These are phyloP conservation scores for Leptodontidium sp. DNA, from an alignment of 2,329 filamentous ascomycete genomes.

Conservation along the genomic window DNA sequence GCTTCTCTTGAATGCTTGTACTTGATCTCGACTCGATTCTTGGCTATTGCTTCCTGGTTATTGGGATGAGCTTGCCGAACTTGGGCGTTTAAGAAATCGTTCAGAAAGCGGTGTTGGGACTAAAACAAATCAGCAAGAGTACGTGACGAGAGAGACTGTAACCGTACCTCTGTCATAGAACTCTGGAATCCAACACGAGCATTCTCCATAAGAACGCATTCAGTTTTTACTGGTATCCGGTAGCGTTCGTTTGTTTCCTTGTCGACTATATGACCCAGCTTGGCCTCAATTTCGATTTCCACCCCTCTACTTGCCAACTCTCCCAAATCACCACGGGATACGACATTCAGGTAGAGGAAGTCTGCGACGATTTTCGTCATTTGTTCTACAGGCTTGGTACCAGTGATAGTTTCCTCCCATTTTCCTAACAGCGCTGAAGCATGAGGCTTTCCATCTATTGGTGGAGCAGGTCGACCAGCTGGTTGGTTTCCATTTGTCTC, in stretches of 20 bases:
- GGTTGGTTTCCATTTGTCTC: slow-evolving; percentile 42
- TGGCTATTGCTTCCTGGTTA: slow-evolving; percentile 49
- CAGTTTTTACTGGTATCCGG: slow-evolving; percentile 70
- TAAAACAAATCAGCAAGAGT: slow-evolving; percentile 48
- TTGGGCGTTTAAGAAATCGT: slow-evolving; percentile 81
- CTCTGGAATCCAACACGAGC: slow-evolving; percentile 78
- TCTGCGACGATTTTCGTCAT: slow-evolving; percentile 80
- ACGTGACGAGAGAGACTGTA: neutral
- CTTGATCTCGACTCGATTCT: slow-evolving; percentile 67
- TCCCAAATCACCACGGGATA: slow-evolving; percentile 70
- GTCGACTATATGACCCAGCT: slow-evolving; percentile 83
- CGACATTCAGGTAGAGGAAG: slow-evolving; percentile 77
- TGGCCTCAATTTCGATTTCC: slow-evolving; percentile 92
- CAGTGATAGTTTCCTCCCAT: slow-evolving; percentile 75
- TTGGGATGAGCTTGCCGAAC: slow-evolving; percentile 66
- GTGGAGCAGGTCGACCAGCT: slow-evolving; percentile 24
- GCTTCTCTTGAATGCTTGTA: slow-evolving; percentile 86
- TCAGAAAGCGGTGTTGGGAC: slow-evolving; percentile 83
- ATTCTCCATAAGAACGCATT: slow-evolving; percentile 72
- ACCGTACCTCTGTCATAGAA: slow-evolving; percentile 84
- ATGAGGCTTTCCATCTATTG: slow-evolving; percentile 27
- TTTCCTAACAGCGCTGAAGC: slow-evolving; percentile 53
- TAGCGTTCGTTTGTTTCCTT: slow-evolving; percentile 75
- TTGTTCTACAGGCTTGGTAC: slow-evolving; percentile 75
- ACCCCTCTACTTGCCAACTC: slow-evolving; percentile 71